phyloP scores from a whole-genome alignment of 2,329 filamentous ascomycete genomes.

The Stachybotrys chlorohalonatus region DNA sequence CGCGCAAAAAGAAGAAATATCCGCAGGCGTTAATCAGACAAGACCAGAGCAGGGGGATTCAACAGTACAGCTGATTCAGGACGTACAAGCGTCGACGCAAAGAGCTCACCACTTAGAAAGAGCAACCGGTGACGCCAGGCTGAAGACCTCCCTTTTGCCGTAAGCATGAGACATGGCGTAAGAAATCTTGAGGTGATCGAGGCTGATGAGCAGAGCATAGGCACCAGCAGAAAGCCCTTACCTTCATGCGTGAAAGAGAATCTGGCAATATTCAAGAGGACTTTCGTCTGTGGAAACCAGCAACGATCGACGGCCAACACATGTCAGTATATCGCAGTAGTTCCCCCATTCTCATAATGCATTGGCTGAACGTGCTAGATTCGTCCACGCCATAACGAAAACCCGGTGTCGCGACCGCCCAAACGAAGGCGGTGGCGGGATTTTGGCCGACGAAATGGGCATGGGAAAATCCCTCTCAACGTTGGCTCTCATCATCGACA shows the following conservation, averaged over 20 bases:
- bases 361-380: conserved; percentile 11
- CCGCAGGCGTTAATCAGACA: neutral
- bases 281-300: conserved; percentile 22
- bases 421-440: conserved; percentile 29
- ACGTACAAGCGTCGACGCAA: conserved; percentile 8
- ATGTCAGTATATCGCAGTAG: conserved; percentile 8
- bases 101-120: conserved; percentile 9
- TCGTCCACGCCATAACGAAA: conserved; percentile 30
- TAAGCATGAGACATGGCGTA: conserved; percentile 3
- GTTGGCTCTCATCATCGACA: conserved; percentile 36
- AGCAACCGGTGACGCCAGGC: conserved; percentile 9
- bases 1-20: neutral
- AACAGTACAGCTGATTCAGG: neutral
- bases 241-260: conserved; percentile 29
- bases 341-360: neutral
- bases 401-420: conserved; percentile 15
- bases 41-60: neutral
- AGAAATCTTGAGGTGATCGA: no score
- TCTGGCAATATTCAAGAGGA: conserved; percentile 18
- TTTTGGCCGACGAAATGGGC: conserved; percentile 54
- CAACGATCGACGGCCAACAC: conserved; percentile 13
- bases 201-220: conserved; percentile 9
- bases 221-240: conserved; percentile 26
- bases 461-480: conserved; percentile 49
- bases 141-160: conserved; percentile 14